These are phyloP conservation scores for Crithidia acanthocephali DNA, from an alignment of 208 protist genomes.

Conservation along the genomic window DNA sequence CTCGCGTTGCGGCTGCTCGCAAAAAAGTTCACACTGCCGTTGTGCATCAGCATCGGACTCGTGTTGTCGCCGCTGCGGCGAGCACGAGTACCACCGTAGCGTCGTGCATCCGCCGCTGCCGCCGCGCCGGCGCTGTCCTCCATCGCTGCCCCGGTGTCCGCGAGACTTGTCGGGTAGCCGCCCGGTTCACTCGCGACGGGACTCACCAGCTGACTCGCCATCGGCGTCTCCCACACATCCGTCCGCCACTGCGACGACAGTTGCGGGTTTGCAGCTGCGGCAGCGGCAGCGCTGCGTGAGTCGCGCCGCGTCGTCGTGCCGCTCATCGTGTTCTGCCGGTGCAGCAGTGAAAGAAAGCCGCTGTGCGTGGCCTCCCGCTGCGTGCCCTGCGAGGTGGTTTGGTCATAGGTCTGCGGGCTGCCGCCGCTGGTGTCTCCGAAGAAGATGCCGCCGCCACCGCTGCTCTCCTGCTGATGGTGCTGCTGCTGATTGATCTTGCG, in stretches of 20 bases:
- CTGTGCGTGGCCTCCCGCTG: conserved; percentile 8
- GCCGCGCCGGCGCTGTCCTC: not conserved
- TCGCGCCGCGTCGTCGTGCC: not conserved
- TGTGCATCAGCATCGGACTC: not conserved
- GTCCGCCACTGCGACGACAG: conserved; percentile 5
- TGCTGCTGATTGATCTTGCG: conserved; percentile 26
- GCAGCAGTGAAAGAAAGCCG: conserved; percentile 12
- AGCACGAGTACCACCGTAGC: not conserved
- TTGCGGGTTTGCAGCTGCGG: too few relatives aligned
- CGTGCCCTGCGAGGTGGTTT: not conserved
- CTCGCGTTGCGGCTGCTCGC: not conserved
- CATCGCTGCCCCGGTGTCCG: not conserved
- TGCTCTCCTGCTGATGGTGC: not conserved
- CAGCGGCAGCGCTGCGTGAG: not conserved
- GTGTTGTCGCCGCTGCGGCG: not conserved
- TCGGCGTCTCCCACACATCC: conserved; percentile 22
- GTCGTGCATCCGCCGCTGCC: too few relatives aligned
- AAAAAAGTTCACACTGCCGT: not conserved
- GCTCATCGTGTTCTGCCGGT: conserved; percentile 14
- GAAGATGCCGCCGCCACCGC: not conserved
- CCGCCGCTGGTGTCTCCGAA: too few relatives aligned
- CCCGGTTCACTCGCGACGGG: not conserved
- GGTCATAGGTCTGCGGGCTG: not conserved
- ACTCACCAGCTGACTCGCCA: conserved; percentile 14
- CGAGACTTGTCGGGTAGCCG: too few relatives aligned